These are phyloP conservation scores for Fusarium sarcochroum DNA, from an alignment of 2,329 filamentous ascomycete genomes.

Conservation along the genomic window DNA sequence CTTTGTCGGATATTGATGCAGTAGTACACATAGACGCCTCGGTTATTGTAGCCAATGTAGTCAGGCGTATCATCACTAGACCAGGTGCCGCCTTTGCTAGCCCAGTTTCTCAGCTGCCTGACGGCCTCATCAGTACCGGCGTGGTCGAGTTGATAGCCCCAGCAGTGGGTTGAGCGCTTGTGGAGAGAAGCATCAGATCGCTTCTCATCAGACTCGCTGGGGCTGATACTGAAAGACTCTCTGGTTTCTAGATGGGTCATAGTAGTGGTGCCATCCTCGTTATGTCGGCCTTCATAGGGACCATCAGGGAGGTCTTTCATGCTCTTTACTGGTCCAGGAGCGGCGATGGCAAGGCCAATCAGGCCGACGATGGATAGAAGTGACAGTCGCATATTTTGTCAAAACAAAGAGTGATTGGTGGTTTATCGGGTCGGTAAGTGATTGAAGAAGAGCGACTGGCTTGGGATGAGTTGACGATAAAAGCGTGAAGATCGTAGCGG, in stretches of 20 bases:
- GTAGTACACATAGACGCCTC: not conserved
- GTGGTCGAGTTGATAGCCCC: not conserved
- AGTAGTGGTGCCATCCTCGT: not conserved
- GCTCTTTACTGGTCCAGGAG: not conserved
- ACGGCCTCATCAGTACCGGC: not conserved
- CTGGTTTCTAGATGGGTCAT: not conserved
- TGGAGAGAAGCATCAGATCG: not conserved
- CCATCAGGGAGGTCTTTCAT: not conserved
- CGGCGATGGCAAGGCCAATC: not conserved
- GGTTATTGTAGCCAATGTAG: not conserved
- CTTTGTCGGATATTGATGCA: not conserved
- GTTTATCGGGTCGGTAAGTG: not conserved
- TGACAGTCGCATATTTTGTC: not conserved
- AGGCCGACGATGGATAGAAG: not conserved
- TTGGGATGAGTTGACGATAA: not conserved
- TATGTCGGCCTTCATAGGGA: not conserved
- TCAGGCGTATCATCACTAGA: not conserved
- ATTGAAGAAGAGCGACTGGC: not conserved
- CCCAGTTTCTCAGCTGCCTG: not conserved
- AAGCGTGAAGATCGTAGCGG: not conserved
- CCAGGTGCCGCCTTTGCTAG: not conserved
- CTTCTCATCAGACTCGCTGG: not conserved
- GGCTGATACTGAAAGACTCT: not conserved
- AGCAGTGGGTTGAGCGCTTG: not conserved
- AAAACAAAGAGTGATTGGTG: not conserved